These are phyloP conservation scores for Entamoeba nuttalli DNA, from an alignment of 208 protist genomes.

Conservation along the genomic window DNA sequence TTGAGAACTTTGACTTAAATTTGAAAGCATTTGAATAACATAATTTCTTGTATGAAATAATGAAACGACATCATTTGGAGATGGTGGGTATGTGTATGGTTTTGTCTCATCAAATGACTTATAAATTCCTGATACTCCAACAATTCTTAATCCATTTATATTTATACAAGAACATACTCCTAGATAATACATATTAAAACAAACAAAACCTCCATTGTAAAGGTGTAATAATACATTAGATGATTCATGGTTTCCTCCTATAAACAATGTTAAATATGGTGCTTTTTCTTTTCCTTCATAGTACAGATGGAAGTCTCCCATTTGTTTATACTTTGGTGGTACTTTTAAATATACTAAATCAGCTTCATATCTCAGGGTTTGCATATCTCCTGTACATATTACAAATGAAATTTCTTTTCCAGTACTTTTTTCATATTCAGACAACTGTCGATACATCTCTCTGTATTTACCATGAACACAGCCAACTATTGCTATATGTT, in stretches of 20 bases:
- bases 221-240: neutral
- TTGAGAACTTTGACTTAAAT: no score
- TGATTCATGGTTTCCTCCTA: constrained; percentile 28
- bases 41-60: no score
- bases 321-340: neutral
- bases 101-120: neutral
- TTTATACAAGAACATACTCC: neutral
- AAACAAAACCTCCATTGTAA: constrained; percentile 7
- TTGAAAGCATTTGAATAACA: no score
- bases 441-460: neutral
- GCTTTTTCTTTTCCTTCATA: constrained; percentile 9
- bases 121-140: constrained; percentile 23
- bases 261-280: constrained; percentile 25
- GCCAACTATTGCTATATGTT: neutral
- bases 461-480: constrained; percentile 7
- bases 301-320: constrained; percentile 3
- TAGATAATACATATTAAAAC: constrained; percentile 26
- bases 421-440: neutral
- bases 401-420: constrained; percentile 7
- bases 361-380: neutral
- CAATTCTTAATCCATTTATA: constrained; percentile 16
- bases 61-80: no score
- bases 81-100: no score
- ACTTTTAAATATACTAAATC: neutral
- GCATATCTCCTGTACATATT: constrained; percentile 8